phyloP scores from a whole-genome alignment of 148 eudicot species.

The Diospyros lotus region DNA sequence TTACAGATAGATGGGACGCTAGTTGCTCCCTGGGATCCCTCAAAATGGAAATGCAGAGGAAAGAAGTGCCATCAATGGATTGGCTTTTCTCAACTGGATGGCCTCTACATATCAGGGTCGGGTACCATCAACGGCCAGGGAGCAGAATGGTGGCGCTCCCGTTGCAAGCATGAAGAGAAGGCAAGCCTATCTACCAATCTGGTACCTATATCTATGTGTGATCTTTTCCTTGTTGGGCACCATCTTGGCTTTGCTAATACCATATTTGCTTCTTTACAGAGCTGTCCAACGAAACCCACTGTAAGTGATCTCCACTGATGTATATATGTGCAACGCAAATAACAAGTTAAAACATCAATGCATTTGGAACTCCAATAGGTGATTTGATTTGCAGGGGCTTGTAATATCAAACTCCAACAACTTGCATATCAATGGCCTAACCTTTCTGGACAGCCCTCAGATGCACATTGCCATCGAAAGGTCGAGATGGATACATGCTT shows the following conservation, averaged over 20 bases:
- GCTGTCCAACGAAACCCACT: neutral
- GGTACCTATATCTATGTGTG: neutral
- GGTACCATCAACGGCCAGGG: slow-evolving; percentile 15
- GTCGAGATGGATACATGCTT: slow-evolving; percentile 3
- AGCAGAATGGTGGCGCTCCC: slow-evolving; percentile 12
- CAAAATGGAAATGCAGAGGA: slow-evolving; percentile 7
- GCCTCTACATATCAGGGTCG: slow-evolving; percentile 7
- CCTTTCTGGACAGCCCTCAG: slow-evolving; percentile 12
- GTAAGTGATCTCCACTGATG: slow-evolving; percentile 6
- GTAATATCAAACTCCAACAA: slow-evolving; percentile 5
- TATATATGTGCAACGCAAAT: neutral
- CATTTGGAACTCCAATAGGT: neutral
- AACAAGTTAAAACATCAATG: neutral
- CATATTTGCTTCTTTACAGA: neutral
- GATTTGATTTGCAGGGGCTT: slow-evolving; percentile 5
- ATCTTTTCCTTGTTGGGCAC: neutral
- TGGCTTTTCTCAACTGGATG: neutral
- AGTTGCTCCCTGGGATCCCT: slow-evolving; percentile 8
- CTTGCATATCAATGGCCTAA: slow-evolving; percentile 9
- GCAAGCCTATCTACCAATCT: neutral
- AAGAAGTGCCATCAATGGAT: slow-evolving; percentile 11
- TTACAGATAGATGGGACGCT: slow-evolving; percentile 13
- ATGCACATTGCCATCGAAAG: slow-evolving; percentile 17
- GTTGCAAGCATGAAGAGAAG: neutral
- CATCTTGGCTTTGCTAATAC: neutral